Evolutionary conservation across 352 stramenopile species (phyloP).

Genomic region (Globisporangium okanoganense): DNA sequence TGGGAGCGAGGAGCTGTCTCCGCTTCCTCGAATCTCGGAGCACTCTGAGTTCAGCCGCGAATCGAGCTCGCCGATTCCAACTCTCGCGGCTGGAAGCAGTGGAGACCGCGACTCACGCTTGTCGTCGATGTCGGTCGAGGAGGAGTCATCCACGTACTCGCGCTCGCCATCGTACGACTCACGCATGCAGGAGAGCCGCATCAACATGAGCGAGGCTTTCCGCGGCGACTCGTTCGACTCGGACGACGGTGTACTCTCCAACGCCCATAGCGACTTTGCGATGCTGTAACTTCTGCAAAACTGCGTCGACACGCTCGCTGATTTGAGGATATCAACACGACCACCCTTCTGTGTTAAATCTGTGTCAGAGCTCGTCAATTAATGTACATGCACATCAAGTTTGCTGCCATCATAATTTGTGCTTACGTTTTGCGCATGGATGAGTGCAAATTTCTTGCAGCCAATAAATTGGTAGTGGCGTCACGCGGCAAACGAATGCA

Average conservation of each 20-base stretch:
- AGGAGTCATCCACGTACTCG: conserved; percentile 19
- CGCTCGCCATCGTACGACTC: conserved; percentile 21
- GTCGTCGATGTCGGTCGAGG: conserved; percentile 34
- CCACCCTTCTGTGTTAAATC: not conserved
- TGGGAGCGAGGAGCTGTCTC: conserved; percentile 26
- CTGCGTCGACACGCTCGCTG: not conserved
- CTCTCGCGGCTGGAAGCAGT: conserved; percentile 25
- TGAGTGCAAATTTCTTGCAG: not conserved
- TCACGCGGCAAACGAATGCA: not conserved
- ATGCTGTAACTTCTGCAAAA: conserved; percentile 30
- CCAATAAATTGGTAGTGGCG: not conserved
- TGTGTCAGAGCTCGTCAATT: not conserved
- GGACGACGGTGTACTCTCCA: conserved; percentile 26
- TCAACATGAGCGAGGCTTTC: conserved; percentile 70
- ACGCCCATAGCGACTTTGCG: conserved; percentile 42
- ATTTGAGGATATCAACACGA: not conserved
- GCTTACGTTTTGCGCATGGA: not conserved
- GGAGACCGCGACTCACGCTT: conserved; percentile 36
- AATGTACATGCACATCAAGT: not conserved
- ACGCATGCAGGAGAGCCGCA: conserved; percentile 47
- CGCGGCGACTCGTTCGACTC: conserved; percentile 29
- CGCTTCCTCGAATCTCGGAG: conserved; percentile 12
- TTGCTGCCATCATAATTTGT: not conserved
- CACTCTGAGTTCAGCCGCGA: conserved; percentile 2
- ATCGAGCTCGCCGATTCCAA: conserved; percentile 41